Evolutionary conservation across 2,329 filamentous ascomycete species (phyloP), one percentile per base, ranked within the genome.

Genomic region (Colletotrichum sp.): DNA sequence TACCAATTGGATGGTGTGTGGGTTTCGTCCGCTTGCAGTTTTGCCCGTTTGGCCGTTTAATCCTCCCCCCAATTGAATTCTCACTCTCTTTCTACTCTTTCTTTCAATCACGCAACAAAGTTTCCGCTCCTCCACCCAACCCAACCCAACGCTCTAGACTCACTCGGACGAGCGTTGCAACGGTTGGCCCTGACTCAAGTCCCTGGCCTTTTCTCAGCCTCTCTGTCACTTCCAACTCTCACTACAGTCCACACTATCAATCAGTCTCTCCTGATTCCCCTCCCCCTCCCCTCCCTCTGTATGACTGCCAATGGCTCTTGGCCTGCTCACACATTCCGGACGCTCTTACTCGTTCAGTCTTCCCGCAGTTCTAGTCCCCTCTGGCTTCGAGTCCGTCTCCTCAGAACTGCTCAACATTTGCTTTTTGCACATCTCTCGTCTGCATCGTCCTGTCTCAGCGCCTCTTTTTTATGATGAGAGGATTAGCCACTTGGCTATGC

Each of bases 381-480:
- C 38, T 58, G 55, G 69, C 63, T 30, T 67, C 21, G 30, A 38
- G 63, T 64, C 73, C 73, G 69, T 72, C 73, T 72, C 69, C 57
- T 75, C 55, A 65, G 26, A 67, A 21, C 30, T 64, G 64, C 70
- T 64, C 26, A 12, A 68, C 38, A 8, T 68, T 75, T 75, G 70
- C 73, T 75, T 75, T 75, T 75, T 68, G 70, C 73, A 73, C 70
- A 75, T 75, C 73, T 73, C 64, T 75, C 73, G 58, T 68, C 38
- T 75, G 70, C 73, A 73, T 75, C 73, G 60, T 68, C 69, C 73
- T 75, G 73, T 75, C 66, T 75, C 73, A 75, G 69, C 70, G 73
- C 73, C 69, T 73, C 73, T 58, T 64, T 75, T 67, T 38, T 55
- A 67, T 43, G 36, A 21, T 67, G 69, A 64, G 63, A 36, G 38